These are phyloP conservation scores for Zygnema cylindricum DNA, from an alignment of 139 green algal species.

Conservation along the genomic window DNA sequence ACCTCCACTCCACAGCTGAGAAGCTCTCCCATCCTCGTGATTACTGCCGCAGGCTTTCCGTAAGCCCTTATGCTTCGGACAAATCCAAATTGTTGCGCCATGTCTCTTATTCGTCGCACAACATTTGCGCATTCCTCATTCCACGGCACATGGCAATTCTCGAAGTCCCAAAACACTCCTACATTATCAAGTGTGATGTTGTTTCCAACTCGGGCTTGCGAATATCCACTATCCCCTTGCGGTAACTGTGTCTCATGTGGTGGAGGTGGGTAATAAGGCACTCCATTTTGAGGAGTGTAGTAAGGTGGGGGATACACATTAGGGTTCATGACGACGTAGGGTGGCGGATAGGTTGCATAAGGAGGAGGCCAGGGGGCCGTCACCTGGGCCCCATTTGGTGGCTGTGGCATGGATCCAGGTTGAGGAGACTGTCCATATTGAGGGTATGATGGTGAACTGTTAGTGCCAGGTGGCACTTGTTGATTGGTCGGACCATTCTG, in stretches of 20 bases:
- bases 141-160: slow-evolving; percentile 40
- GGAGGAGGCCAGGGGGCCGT: neutral
- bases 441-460: slow-evolving; percentile 12
- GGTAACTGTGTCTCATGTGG: neutral
- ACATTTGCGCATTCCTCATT: slow-evolving; percentile 17
- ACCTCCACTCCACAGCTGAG: slow-evolving; percentile 50
- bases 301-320: neutral
- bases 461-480: slow-evolving; percentile 11
- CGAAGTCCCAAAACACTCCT: slow-evolving; percentile 52
- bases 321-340: neutral
- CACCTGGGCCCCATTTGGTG: neutral
- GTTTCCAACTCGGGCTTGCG: neutral
- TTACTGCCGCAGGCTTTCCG: slow-evolving; percentile 35
- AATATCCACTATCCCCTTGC: neutral
- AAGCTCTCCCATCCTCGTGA: slow-evolving; percentile 34
- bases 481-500: neutral
- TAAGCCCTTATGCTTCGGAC: slow-evolving; percentile 41
- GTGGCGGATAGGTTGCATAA: neutral
- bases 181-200: slow-evolving; percentile 15
- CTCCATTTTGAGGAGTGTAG: neutral
- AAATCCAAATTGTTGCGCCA: slow-evolving; percentile 29
- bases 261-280: neutral
- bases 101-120: slow-evolving; percentile 37
- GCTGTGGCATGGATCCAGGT: neutral
- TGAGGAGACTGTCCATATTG: slow-evolving; percentile 16